Evolutionary conservation across 129 eudicot species (phyloP), one percentile per base, ranked within the genome.

Genomic region (Glebionis coronaria): DNA sequence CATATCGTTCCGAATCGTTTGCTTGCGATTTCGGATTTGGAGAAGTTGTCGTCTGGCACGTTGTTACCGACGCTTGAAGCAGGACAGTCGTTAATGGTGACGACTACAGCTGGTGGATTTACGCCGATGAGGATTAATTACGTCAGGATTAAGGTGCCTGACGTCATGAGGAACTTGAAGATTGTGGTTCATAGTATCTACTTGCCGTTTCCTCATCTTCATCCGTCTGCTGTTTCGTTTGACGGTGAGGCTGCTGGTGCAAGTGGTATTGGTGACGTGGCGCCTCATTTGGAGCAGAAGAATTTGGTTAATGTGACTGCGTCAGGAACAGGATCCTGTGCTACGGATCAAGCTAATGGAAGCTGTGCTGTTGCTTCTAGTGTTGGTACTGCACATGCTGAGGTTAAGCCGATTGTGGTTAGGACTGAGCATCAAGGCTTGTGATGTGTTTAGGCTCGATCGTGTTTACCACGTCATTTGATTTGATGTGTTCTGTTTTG

Each of bases 161-260:
- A 88, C 69, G 53, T 88, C 27, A 81, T 88, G 78, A 66, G 74
- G 3, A 85, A 88, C 76, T 61, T 72, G 56, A 83, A 83, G 73
- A 76, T 88, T 40, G 96, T 83, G 55, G 90, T 88, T 71, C 96
- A 88, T 68, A 85, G 83, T 65, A 70, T 88, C 63, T 80, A 83
- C 7, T 19, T 69, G 69, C 96, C 90, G 25, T 88, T 88, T 46
- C 93, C 84, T 2, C 89, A 78, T 54, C 79, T 83, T 18, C 83
- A 79, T 19, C 80, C 78, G 4, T 78, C 78, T 15, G 63, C 69
- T 11, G 42, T 61, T 42, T 10, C 58, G 21, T 59, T 51, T 4
- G 76, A 77, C 12, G 40, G 40, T 5, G 81, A 65, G 55, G 23
- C 65, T 56, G 19, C 44, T 5, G 72, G 61, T 56, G 44, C 44